Evolutionary conservation across 257 asterid species (phyloP).

Genomic region (Capsicum chinense): DNA sequence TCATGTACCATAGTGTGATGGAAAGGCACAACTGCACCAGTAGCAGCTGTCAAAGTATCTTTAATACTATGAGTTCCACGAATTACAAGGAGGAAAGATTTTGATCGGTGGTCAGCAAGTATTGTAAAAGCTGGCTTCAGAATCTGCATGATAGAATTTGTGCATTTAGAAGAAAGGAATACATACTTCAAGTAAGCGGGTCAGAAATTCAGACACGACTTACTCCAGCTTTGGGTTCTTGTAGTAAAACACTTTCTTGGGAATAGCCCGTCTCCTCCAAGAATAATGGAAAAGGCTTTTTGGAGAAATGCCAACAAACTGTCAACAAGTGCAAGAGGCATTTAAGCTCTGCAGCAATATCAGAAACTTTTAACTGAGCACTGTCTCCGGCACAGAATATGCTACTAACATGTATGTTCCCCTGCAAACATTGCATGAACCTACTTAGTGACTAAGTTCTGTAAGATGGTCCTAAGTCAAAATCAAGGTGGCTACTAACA

Average conservation of each 20-base stretch:
- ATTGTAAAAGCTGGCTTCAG: constrained; percentile 93
- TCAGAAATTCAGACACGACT: constrained; percentile 37
- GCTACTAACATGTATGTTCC: constrained; percentile 68
- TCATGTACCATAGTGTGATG: constrained; percentile 90
- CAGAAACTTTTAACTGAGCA: constrained; percentile 73
- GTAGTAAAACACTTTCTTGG: constrained; percentile 82
- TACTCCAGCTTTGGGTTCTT: constrained; percentile 99
- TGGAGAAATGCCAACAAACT: constrained; percentile 96
- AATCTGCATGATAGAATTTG: constrained; percentile 60
- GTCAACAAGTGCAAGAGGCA: constrained; percentile 80
- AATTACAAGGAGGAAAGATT: constrained; percentile 68
- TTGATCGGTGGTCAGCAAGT: constrained; percentile 71
- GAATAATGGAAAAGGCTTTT: constrained; percentile 80
- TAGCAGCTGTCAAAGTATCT: constrained; percentile 96
- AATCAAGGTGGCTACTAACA: not conserved
- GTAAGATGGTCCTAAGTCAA: not conserved
- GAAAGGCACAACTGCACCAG: constrained; percentile 98
- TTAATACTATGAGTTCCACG: constrained; percentile 98
- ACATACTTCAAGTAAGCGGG: not conserved
- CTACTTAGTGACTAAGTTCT: constrained; percentile 30
- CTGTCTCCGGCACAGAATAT: constrained; percentile 89
- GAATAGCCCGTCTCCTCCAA: constrained; percentile 91
- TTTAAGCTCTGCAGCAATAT: constrained; percentile 75
- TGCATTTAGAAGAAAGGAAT: constrained; percentile 22
- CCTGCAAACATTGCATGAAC: constrained; percentile 56